Evolutionary conservation across 805 yeast species (phyloP), one percentile per base, ranked within the genome.

Genomic region (Suhomyces sp.): DNA sequence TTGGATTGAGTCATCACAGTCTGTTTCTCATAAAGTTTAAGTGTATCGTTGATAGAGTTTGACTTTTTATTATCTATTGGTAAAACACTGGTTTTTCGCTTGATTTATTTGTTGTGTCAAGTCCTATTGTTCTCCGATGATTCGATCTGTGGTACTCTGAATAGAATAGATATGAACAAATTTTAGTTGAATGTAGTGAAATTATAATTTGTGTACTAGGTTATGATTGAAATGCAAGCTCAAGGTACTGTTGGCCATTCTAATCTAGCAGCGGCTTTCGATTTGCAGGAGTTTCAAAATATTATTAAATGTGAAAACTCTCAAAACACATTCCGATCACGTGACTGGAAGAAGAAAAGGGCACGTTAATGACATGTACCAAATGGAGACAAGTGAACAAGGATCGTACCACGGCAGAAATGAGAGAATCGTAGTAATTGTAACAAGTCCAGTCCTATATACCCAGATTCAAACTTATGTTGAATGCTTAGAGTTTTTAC

Each of bases 1-100:
- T 48, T 27, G 9, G 51, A 48, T 48, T 48, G 51, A 12, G 51
- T 41, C 51, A 48, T 47, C 42, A 38, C 23, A 10, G 24, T 8
- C 42, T 38, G 7, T 9, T 38, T 38, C 42, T 10, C 24, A 38
- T 38, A 19, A 38, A 10, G 8, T 17, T 38, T 38, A 4, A 5
- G 9, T 15, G 19, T 19, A 2, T 38, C 10, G 12, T 17, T 36
- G 13, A 9, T 6, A 3, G 10, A 19, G 8, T 38, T 12, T n/a
- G 36, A n/a, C 9, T n/a, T 33, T 33, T n/a, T 33, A 9, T n/a
- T 33, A 33, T 33, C 17, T 33, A 33, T n/a, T n/a, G 17, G 4
- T 33, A 33, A 33, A 6, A 33, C 17, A n/a, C 36, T 33, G 36
- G n/a, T 33, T n/a, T 33, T n/a, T 33, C 17, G 36, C 12, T 9